A percentile compares a stretch with the other conserved stretches of the same genome.
phyloP scores from a whole-genome alignment of 1,284 basidiomycete genomes.

The Pterula multifida region DNA sequence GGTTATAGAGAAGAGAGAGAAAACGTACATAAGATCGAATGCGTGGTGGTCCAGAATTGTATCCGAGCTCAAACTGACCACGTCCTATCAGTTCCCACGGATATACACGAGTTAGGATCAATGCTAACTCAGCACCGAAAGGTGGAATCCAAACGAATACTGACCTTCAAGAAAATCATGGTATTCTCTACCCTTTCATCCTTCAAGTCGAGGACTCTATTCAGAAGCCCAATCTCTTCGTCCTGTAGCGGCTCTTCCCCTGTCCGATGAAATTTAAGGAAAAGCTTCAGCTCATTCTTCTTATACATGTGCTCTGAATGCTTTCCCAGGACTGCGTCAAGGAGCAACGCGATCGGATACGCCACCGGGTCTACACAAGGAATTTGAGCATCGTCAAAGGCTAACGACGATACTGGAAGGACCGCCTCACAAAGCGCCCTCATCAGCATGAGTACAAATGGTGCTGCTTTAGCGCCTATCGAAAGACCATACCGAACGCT shows the following conservation, averaged over 20 bases:
- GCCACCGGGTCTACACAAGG: conserved; percentile 80
- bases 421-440: conserved; percentile 50
- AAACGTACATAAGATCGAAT: conserved; percentile 59
- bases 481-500: conserved; percentile 85
- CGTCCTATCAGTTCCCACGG: conserved; percentile 38
- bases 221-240: conserved; percentile 82
- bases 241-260: conserved; percentile 82
- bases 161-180: conserved; percentile 77
- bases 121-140: background rate
- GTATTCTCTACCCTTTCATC: conserved; percentile 75
- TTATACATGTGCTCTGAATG: conserved; percentile 71
- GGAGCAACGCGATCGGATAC: conserved; percentile 79
- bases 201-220: conserved; percentile 80
- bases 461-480: conserved; percentile 81
- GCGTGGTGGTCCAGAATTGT: conserved; percentile 71
- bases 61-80: conserved; percentile 67
- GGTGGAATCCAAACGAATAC: conserved; percentile 11
- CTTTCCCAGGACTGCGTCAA: conserved; percentile 69
- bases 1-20: too few species aligned
- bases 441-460: conserved; percentile 74
- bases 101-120: background rate
- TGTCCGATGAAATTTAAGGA: conserved; percentile 83
- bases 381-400: background rate
- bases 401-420: background rate
- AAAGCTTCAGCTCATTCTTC: conserved; percentile 87